Evolutionary conservation across 176 grass and related monocot genomes (phyloP), one percentile per base, ranked within the genome.

Genomic region (Saccharum officinarum): DNA sequence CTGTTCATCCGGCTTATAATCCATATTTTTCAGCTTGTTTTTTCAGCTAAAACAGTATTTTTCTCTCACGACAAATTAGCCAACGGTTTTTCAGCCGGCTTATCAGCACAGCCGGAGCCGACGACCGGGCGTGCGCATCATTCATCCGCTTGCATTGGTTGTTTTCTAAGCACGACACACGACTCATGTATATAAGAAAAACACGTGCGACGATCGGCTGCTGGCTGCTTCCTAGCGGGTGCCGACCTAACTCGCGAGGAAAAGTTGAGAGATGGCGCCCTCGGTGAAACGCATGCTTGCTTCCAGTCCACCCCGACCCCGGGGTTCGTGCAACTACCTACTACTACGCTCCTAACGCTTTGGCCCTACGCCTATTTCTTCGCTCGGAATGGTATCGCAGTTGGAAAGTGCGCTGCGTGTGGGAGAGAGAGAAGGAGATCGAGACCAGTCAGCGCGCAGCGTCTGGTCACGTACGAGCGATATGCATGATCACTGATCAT

Each of bases 401-500:
- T 15, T n/a, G 0, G 45, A 15, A n/a, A 20, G 6, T 22, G 18
- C 54, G 52, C 52, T 18, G 50, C 6, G 6, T 22, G 18, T 9
- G 55, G 17, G 14, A 22, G 39, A 16, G n/a, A n/a, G 13, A 16
- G 25, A 3, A n/a, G 44, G 2, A 68, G 46, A 55, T 22, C 18
- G 2, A 25, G 79, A 39, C 33, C 77, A 20, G 41, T 44, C 77
- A 30, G 42, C 71, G 20, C 8, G 55, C 55, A 61, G 62, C 13
- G 85, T 61, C 6, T 82, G 69, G 69, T 75, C 69, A 82, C 14
- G 80, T 83, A 65, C n/a, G 17, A 73, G 11, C 69, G 40, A 72
- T 44, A 4, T 23, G 10, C 23, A 16, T 36, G 67, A 49, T 49
- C 46, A 10, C 8, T 42, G 45, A 57, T 34, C 67, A 20, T 57